A percentile compares a stretch with the other conserved stretches of the same genome.
Evolutionary conservation across 2,329 filamentous ascomycete species (phyloP).

Genomic region (Monilinia laxa): DNA sequence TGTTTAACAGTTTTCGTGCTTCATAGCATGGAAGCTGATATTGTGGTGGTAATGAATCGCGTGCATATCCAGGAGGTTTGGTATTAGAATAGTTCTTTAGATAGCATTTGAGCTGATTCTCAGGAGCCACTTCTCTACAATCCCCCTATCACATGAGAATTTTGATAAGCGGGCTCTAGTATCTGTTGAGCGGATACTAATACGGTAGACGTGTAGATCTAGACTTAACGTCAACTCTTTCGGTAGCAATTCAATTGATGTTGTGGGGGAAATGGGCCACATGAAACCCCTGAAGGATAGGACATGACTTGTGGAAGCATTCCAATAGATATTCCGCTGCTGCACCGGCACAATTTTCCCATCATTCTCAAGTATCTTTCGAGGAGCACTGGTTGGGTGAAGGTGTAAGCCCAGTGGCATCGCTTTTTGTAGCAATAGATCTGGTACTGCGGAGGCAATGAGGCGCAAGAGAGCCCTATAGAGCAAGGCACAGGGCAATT

Average conservation of each 20-base stretch:
- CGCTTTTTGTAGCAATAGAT: slow-evolving; percentile 1
- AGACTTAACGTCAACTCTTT: no score
- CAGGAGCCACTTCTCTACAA: background rate
- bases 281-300: no score
- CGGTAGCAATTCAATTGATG: no score
- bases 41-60: background rate
- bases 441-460: background rate
- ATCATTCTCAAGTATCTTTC: no score
- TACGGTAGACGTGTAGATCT: no score
- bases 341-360: no score
- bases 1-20: background rate
- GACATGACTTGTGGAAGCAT: no score
- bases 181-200: background rate
- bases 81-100: background rate
- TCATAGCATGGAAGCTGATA: background rate
- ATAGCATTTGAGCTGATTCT: background rate
- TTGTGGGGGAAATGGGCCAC: no score
- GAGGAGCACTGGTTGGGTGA: no score
- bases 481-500: slow-evolving; percentile 1
- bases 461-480: slow-evolving; percentile 2
- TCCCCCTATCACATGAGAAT: no score
- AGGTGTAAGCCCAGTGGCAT: background rate
- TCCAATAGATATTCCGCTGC: no score
- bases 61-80: background rate
- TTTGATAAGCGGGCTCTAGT: background rate